Evolutionary conservation across 1,284 basidiomycete species (phyloP).

Genomic region (Moesziomyces sp.): DNA sequence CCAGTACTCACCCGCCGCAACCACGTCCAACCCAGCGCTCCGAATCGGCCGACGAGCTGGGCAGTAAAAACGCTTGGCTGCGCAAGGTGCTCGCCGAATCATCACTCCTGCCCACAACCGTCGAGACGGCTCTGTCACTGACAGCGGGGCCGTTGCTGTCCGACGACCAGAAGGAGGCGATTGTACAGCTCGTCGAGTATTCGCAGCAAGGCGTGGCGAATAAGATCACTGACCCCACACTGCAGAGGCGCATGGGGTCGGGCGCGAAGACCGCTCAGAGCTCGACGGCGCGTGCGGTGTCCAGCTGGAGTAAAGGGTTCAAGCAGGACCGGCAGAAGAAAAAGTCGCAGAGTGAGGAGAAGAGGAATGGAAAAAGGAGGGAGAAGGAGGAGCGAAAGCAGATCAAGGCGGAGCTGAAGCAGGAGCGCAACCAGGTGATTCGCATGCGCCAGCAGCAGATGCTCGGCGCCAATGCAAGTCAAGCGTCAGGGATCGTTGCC

Average conservation of each 20-base stretch:
- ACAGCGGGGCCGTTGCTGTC: slow-evolving; percentile 41
- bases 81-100: slow-evolving; percentile 38
- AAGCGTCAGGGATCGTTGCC: not conserved
- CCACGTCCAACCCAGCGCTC: too few species aligned
- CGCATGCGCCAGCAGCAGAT: slow-evolving; percentile 18
- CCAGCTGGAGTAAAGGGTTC: slow-evolving; percentile 4
- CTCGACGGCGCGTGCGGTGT: slow-evolving; percentile 4
- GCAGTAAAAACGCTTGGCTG: slow-evolving; percentile 39
- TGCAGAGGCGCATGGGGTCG: slow-evolving; percentile 17
- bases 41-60: slow-evolving; percentile 17
- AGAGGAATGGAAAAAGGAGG: slow-evolving; percentile 11
- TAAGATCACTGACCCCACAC: slow-evolving; percentile 42
- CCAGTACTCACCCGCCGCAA: too few species aligned
- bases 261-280: slow-evolving; percentile 16
- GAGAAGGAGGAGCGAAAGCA: slow-evolving; percentile 20
- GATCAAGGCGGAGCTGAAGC: slow-evolving; percentile 29
- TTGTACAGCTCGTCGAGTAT: slow-evolving; percentile 36
- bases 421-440: slow-evolving; percentile 15
- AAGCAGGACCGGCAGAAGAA: slow-evolving; percentile 11
- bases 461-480: slow-evolving; percentile 2
- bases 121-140: slow-evolving; percentile 42
- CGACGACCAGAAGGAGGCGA: slow-evolving; percentile 27
- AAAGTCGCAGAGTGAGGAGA: slow-evolving; percentile 5
- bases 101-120: slow-evolving; percentile 38
- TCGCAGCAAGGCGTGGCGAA: slow-evolving; percentile 44